Evolutionary conservation across 2,329 filamentous ascomycete genomes (phyloP), one percentile per base, ranked within the genome.

Genomic region (Microcyclospora tardicrescens): DNA sequence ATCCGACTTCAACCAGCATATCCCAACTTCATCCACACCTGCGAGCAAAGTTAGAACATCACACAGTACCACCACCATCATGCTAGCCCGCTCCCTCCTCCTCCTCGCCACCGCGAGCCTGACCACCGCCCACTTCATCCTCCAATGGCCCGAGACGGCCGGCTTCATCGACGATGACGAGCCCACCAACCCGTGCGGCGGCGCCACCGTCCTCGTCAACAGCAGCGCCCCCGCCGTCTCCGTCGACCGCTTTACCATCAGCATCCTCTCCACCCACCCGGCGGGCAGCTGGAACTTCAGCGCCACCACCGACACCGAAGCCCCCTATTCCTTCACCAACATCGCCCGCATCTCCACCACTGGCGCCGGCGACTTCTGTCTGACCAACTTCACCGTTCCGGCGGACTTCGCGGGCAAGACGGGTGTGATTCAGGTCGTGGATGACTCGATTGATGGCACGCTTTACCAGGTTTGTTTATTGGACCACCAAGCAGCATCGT

Each of bases 71-170:
- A 50, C n/a, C 19, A 24, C 19, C 19, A 50, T 13, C 37, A 57
- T 55, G 48, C 16, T 48, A 15, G 13, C 28, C 27, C 45, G 39
- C 37, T 49, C 39, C 16, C 16, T 52, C 33, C 24, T 56, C 27
- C 36, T 40, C 32, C 43, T 56, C 28, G 45, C 44, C 31, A 45
- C 51, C 12, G 48, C 53, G 14, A 45, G 41, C 33, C 47, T 61
- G 40, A 49, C 58, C 16, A 53, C 61, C 5, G 64, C 64, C 4
- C 65, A 68, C 47, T 68, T 66, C 58, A 48, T 48, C 15, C 55
- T 68, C 30, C 46, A 61, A 13, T 61, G 58, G 41, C 65, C 64
- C 16, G 45, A 47, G 10, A 51, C 52, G 10, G 51, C 51, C 9
- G 54, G 51, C 16, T 55, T 55, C 45, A 35, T 43, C 30, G 52